A percentile compares a stretch with the other conserved stretches of the same genome.
These are phyloP conservation scores for Serendipita vermifera DNA, from an alignment of 768 basidiomycete genomes.

Conservation along the genomic window DNA sequence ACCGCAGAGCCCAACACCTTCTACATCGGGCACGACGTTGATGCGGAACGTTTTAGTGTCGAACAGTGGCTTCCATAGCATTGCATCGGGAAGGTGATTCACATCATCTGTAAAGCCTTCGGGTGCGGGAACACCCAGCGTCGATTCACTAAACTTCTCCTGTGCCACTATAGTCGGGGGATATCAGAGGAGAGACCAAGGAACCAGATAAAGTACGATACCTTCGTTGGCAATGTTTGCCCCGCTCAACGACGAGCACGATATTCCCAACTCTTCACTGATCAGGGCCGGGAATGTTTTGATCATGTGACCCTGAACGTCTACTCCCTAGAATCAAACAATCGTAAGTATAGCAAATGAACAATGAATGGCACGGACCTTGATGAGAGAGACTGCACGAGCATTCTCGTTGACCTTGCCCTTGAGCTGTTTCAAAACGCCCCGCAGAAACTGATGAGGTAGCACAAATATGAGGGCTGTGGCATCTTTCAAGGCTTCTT, in stretches of 20 bases:
- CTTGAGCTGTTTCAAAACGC: slow-evolving; percentile 26
- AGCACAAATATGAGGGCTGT: slow-evolving; percentile 33
- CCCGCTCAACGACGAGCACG: slow-evolving; percentile 31
- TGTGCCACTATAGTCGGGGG: slow-evolving; percentile 25
- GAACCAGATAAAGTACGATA: slow-evolving; percentile 1
- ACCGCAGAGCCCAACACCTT: slow-evolving; percentile 32
- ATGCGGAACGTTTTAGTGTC: slow-evolving; percentile 29
- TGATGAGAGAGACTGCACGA: slow-evolving; percentile 31
- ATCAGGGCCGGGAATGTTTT: slow-evolving; percentile 33
- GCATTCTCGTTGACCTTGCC: slow-evolving; percentile 26
- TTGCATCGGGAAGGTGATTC: slow-evolving; percentile 8
- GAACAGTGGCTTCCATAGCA: slow-evolving; percentile 31
- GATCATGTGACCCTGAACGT: slow-evolving; percentile 28
- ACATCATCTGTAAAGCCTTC: slow-evolving; percentile 9
- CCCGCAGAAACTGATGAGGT: slow-evolving; percentile 33
- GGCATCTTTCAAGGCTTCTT: slow-evolving; percentile 28
- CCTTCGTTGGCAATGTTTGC: slow-evolving; percentile 36
- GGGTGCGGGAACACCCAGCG: slow-evolving; percentile 24
- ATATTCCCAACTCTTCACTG: slow-evolving; percentile 25
- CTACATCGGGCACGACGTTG: slow-evolving; percentile 29
- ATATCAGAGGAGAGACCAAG: neutral
- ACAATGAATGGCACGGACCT: slow-evolving; percentile 20
- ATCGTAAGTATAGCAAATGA: neutral
- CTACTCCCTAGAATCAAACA: slow-evolving; percentile 26
- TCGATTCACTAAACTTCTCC: slow-evolving; percentile 34